These are phyloP conservation scores for Corchorus olitorius DNA, from an alignment of 345 rosid species.

Conservation along the genomic window DNA sequence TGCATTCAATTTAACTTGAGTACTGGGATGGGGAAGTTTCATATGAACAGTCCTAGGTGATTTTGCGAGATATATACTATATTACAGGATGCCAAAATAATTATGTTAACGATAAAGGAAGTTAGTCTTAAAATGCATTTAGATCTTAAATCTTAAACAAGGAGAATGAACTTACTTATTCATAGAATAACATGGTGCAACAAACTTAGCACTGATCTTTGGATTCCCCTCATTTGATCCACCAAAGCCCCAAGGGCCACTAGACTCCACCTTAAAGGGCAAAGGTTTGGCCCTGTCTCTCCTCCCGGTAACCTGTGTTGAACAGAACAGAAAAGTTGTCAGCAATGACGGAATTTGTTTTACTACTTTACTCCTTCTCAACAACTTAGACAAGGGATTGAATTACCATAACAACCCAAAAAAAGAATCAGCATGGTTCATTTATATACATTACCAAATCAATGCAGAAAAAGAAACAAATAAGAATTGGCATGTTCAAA, in stretches of 20 bases:
- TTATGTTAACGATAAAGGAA: neutral
- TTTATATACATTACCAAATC: neutral
- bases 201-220: conserved; percentile 71
- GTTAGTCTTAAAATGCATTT: neutral
- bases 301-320: conserved; percentile 87
- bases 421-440: neutral
- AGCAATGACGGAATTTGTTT: neutral
- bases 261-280: conserved; percentile 78
- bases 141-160: conserved; percentile 1
- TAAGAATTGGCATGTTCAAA: neutral
- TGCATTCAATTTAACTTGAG: neutral
- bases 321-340: neutral
- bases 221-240: conserved; percentile 91
- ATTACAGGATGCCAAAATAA: neutral
- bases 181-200: conserved; percentile 87
- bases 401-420: neutral
- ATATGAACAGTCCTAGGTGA: neutral
- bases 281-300: conserved; percentile 97
- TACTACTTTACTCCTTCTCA: neutral
- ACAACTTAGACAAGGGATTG: neutral
- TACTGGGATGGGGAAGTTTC: neutral
- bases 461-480: neutral
- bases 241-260: conserved; percentile 88
- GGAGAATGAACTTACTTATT: conserved; percentile 59
- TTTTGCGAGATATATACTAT: neutral